Base-by-base conservation (phyloP, 2,329 filamentous ascomycete species). In the Colletotrichum sojae region DNA sequence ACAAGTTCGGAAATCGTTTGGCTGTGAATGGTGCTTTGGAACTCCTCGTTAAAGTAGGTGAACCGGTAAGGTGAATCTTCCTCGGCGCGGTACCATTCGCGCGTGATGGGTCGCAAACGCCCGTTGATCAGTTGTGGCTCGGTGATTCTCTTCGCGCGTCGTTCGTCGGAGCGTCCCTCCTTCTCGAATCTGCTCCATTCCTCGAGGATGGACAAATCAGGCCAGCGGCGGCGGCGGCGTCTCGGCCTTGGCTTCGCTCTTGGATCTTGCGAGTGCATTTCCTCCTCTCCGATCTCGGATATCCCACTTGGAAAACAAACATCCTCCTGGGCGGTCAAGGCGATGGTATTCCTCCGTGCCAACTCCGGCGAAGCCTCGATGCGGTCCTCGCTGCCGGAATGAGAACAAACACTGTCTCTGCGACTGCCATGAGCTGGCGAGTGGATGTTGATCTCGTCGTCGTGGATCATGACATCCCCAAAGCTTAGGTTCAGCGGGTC, bases 21-120 rank as follows among this genome's bases (percentile, higher is more conserved):
- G 69, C 94, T 96, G 80, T 99, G 96, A 71, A 99, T 97, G 0
- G 96, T 99, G 79, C 93, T 97, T 75, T 94, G 92, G 64, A 98
- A 94, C 71, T 97, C 94, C 78, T 98, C 96, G 79, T 98, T 98
- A 86, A 99, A 99, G 80, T 99, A 99, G 0, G 96, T 98, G 79
- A 98, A 99, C 27, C 96, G 89, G 78, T 97, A 98, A 0, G 96
- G 96, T 0, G 92, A 90, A 72, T 98, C 95, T 70, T 97, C 95
- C 72, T 96, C 93, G 61, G 93, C 90, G 46, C 92, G 89, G 78
- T 94, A 95, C 95, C 95, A 99, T 15, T 89, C 88, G 73, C 88
- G 89, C 71, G 92, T 90, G 46, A 93, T 90, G 13, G 95, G 94
- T 5, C 96, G 90, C 52, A 99, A 83, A 62, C 96, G 89, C 0